phyloP scores from a whole-genome alignment of 140 eudicot genomes.

The Bidens hawaiensis region DNA sequence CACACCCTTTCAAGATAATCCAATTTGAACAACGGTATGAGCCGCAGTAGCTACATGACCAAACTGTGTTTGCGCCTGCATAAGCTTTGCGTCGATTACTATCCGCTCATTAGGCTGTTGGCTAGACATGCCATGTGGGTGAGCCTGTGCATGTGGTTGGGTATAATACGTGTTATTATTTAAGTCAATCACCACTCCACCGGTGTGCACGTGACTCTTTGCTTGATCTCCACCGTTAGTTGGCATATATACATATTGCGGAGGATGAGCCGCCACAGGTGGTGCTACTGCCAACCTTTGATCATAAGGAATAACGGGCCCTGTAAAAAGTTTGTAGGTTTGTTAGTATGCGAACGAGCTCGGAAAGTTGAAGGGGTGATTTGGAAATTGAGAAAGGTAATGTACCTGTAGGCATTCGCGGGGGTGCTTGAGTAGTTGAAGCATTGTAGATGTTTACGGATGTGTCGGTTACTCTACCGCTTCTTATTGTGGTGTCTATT shows the following conservation, averaged over 20 bases:
- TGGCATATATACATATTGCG: constrained; percentile 51
- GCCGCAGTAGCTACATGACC: constrained; percentile 67
- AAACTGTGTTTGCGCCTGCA: constrained; percentile 62
- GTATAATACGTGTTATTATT: constrained; percentile 55
- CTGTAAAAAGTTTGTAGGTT: constrained; percentile 19
- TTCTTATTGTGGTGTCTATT: constrained; percentile 29
- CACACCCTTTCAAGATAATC: constrained; percentile 38
- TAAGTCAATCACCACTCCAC: constrained; percentile 39
- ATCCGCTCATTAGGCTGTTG: constrained; percentile 39
- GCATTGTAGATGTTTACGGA: constrained; percentile 40
- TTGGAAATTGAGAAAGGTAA: not conserved
- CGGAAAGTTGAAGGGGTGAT: not conserved
- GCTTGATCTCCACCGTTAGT: constrained; percentile 41
- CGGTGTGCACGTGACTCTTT: constrained; percentile 27
- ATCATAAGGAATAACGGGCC: constrained; percentile 61
- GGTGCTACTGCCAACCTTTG: constrained; percentile 41
- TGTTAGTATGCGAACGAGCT: too few relatives aligned
- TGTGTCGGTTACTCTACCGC: constrained; percentile 31
- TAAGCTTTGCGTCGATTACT: constrained; percentile 47
- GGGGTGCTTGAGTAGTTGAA: constrained; percentile 46
- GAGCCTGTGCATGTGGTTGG: constrained; percentile 40
- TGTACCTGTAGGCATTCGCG: constrained; percentile 57
- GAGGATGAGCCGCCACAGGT: constrained; percentile 45
- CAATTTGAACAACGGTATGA: constrained; percentile 57
- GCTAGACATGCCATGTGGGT: constrained; percentile 30